Base-by-base conservation (phyloP, 805 yeast genomes). In the Pichia insulana region DNA sequence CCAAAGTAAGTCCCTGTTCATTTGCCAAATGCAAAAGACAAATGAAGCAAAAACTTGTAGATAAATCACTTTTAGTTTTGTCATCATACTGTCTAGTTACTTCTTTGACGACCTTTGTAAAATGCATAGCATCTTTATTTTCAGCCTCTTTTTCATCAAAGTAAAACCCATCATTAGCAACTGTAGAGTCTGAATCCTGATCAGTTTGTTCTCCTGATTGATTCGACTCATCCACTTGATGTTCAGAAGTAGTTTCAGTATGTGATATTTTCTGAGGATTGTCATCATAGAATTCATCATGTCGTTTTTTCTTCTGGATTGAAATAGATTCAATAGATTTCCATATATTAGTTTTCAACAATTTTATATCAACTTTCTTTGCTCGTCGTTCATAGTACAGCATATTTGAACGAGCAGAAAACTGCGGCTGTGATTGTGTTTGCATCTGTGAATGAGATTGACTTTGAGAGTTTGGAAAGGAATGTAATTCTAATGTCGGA, bases 1-100 rank as follows among this genome's bases (percentile, higher is more conserved):
- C 63, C 25, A 71, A 58, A 7, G 62, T 54, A 31, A 71, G 53
- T 5, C 72, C 71, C 49, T 71, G 67, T 49, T 71, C 76, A 50
- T 71, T 71, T 2, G 75, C 76, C 50, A 71, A 58, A 50, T 71
- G 76, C 22, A 71, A 53, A 42, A 71, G 54, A 48, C 76, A 71
- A 40, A 71, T 71, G 48, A 71, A 71, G 44, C 72, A 70, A 50
- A 68, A 71, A 59, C 75, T 69, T 3, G 76, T 71, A 2, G 74
- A 69, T 26, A 71, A 51, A 39, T 71, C 74, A 17, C 59, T 55
- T 37, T 63, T 61, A 38, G 63, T 68, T 32, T 62, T 65, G 4
- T 57, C 50, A 1, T 64, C 51, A 49, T 71, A 71, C 51, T 61
- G 61, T 15, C 46, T 46, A 17, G 66, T 57, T 39, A 69, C 53